A percentile compares a stretch with the other conserved stretches of the same genome.
phyloP scores from a whole-genome alignment of 805 yeast genomes.

The Danielozyma ontarioensis region DNA sequence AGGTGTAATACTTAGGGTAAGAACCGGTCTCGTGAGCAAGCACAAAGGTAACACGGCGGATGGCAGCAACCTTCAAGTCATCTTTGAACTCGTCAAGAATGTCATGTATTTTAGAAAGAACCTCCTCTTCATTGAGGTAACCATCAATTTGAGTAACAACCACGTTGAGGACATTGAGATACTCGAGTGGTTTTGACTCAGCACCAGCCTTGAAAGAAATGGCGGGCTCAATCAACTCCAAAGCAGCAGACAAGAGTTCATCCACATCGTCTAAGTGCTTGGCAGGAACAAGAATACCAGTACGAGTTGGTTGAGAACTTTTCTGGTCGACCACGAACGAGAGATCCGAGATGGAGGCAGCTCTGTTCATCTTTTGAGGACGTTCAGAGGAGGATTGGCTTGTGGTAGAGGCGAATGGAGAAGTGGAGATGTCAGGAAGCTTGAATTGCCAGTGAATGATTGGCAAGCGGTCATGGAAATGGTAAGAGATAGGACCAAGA shows the following conservation, averaged over 20 bases:
- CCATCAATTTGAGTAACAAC: constrained; percentile 73
- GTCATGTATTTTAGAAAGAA: constrained; percentile 57
- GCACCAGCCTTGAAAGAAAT: constrained; percentile 30
- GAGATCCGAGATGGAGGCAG: constrained; percentile 89
- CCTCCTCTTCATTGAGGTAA: constrained; percentile 62
- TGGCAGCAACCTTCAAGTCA: constrained; percentile 62
- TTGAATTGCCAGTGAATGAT: constrained; percentile 85
- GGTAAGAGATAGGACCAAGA: constrained; percentile 69
- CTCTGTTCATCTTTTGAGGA: constrained; percentile 55
- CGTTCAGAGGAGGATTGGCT: neutral
- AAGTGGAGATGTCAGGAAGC: constrained; percentile 65
- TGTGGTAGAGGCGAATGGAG: constrained; percentile 46
- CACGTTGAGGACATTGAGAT: constrained; percentile 79
- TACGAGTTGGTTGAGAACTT: constrained; percentile 68
- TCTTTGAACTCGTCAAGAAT: constrained; percentile 63
- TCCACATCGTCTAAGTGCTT: constrained; percentile 86
- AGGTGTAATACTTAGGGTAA: constrained; percentile 94
- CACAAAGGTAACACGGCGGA: constrained; percentile 92
- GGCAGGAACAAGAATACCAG: constrained; percentile 79
- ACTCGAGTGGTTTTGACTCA: constrained; percentile 28
- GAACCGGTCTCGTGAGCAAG: constrained; percentile 78
- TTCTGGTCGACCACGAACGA: constrained; percentile 71
- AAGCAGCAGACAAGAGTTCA: constrained; percentile 69
- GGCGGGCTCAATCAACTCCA: constrained; percentile 61
- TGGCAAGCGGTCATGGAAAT: constrained; percentile 52